Conservation (phyloP, 2,329 filamentous ascomycete genomes). For the Aspergillus unguis region DNA sequence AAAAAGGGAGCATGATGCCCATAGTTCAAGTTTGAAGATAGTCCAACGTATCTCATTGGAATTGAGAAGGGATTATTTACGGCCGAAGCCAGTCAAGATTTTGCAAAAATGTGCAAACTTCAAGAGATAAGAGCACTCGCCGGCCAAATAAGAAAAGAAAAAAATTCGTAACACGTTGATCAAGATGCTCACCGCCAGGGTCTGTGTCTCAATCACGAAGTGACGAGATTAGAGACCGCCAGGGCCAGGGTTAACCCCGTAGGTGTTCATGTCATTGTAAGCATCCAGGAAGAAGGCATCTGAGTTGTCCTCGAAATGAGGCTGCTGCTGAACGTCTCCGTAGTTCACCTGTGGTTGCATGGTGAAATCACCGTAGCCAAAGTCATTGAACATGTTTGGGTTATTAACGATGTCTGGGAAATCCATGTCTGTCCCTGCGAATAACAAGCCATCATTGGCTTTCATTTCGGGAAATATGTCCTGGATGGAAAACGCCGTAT, state of each 20-base stretch:
- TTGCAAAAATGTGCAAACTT: no score
- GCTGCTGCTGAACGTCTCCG: slow-evolving; percentile 6
- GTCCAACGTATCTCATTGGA: no score
- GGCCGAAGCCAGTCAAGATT: no score
- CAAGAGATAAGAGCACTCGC: slow-evolving; percentile 1
- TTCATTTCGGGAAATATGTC: slow-evolving; percentile 13
- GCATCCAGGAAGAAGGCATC: slow-evolving; percentile 11
- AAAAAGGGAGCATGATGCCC: no score
- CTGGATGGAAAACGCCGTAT: slow-evolving; percentile 6
- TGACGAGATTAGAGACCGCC: slow-evolving; percentile 10
- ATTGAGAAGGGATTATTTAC: no score
- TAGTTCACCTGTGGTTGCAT: slow-evolving; percentile 10
- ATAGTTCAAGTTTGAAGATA: no score
- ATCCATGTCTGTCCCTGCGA: slow-evolving; percentile 8
- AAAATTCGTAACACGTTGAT: slow-evolving; percentile 12
- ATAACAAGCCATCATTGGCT: slow-evolving; percentile 9
- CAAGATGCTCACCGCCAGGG: slow-evolving; percentile 4
- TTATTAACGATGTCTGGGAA: slow-evolving; percentile 7
- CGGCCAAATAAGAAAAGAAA: slow-evolving; percentile 1
- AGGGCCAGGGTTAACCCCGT: slow-evolving; percentile 11
- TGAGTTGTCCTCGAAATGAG: slow-evolving; percentile 11
- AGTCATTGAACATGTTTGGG: slow-evolving; percentile 11
- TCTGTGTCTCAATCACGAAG: slow-evolving; percentile 1
- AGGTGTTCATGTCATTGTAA: slow-evolving; percentile 13
- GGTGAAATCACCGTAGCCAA: slow-evolving; percentile 7